These are phyloP conservation scores for Periconia sp. DNA, from an alignment of 2,329 filamentous ascomycete genomes.

Conservation along the genomic window DNA sequence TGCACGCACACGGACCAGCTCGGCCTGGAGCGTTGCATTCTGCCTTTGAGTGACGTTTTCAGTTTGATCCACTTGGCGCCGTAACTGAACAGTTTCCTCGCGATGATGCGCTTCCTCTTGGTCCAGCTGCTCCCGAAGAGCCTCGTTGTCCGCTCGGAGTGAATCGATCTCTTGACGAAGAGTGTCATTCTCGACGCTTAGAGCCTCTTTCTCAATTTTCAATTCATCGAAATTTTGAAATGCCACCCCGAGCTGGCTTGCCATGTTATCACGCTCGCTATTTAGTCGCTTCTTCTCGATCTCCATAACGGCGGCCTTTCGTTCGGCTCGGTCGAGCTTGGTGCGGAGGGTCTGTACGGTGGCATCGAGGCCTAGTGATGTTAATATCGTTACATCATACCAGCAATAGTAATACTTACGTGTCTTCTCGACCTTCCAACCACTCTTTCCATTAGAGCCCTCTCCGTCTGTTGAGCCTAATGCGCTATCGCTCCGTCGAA, in stretches of 20 bases:
- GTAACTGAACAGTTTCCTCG: slow-evolving; percentile 42
- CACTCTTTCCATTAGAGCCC: slow-evolving; percentile 43
- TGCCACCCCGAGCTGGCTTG: slow-evolving; percentile 67
- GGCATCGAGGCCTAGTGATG: slow-evolving; percentile 60
- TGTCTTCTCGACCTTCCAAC: slow-evolving; percentile 58
- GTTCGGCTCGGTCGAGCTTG: slow-evolving; percentile 67
- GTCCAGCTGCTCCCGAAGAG: slow-evolving; percentile 39
- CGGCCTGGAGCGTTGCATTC: slow-evolving; percentile 40
- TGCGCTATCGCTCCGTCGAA: slow-evolving; percentile 54
- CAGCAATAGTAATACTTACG: slow-evolving; percentile 52
- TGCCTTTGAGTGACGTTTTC: slow-evolving; percentile 42
- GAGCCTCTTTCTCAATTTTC: slow-evolving; percentile 52
- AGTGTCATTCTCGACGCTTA: slow-evolving; percentile 42
- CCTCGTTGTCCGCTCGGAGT: slow-evolving; percentile 41
- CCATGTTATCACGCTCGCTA: slow-evolving; percentile 69
- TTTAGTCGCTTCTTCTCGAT: slow-evolving; percentile 68
- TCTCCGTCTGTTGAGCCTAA: slow-evolving; percentile 57
- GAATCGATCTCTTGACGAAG: slow-evolving; percentile 45
- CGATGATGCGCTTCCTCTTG: slow-evolving; percentile 40
- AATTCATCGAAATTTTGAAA: slow-evolving; percentile 63
- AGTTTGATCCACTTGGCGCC: slow-evolving; percentile 39
- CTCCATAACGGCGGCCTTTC: slow-evolving; percentile 67
- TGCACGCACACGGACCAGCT: slow-evolving; percentile 38
- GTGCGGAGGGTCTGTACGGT: slow-evolving; percentile 66
- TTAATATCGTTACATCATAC: slow-evolving; percentile 15